Base-by-base conservation (phyloP, 2,329 filamentous ascomycete species). In the Xylariaceae sp. region DNA sequence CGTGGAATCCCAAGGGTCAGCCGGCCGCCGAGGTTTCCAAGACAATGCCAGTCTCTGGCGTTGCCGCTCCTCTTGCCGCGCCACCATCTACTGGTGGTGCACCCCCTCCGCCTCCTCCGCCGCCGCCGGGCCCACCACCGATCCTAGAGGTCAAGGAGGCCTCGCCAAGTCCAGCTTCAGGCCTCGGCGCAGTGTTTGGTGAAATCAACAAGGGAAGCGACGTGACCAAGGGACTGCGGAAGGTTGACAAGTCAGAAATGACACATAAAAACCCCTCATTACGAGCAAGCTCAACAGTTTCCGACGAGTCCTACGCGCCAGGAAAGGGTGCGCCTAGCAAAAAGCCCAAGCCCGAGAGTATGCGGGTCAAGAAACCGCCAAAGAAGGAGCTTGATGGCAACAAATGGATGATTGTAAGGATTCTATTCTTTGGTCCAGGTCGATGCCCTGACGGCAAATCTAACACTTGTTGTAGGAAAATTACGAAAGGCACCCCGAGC, bases 261-360 rank as follows among this genome's bases (percentile, higher is more conserved):
- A 99, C 94, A 61, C 94, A 99, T 77, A 97, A 97, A 80, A 99
- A 99, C 76, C 94, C 94, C 11, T 85, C 87, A 8, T 80, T 99
- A 59, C 87, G 94, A 63, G 83, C 89, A 23, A 80, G 80, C 62
- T 88, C 89, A 10, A 82, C 84, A 1, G 90, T 93, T 2, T 81
- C 89, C 34, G 83, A 66, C n/a, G 78, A 79, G 47, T 74, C 76
- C 10, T 80, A 81, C 5, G 71, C 77, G 23, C 83, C 90, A 53
- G 86, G 83, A 58, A 96, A 94, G 81, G 95, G 90, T 64, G 89
- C 90, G 15, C 94, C 94, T 1, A 89, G 87, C 66, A 93, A 91
- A 76, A 92, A 92, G 75, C 88, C 89, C 55, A 93, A 93, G 78
- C 90, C 90, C 2, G 87, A 93, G 75, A 90, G 83, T 74, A 89